Evolutionary conservation across 1,284 basidiomycete species (phyloP).

Genomic region (Cutaneotrichosporon mucoides): DNA sequence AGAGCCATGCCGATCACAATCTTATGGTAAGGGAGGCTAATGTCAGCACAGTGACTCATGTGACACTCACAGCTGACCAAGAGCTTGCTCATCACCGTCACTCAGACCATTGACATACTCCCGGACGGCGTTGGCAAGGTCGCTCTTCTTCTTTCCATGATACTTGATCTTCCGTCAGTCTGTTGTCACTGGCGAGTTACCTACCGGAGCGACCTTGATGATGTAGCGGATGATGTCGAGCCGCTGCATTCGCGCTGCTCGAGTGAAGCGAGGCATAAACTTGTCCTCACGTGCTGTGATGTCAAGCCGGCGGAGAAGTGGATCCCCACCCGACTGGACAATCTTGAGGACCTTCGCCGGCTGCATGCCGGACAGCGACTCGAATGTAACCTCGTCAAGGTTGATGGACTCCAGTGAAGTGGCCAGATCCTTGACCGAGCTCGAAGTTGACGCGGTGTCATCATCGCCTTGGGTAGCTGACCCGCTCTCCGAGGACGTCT

Average conservation of each 20-base stretch:
- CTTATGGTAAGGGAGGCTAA: slow-evolving; percentile 9
- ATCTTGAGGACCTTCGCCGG: slow-evolving; percentile 2
- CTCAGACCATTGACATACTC: slow-evolving; percentile 12
- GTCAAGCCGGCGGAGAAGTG: neutral
- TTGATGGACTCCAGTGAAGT: neutral
- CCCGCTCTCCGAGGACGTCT: neutral
- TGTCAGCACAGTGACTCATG: neutral
- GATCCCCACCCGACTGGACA: neutral
- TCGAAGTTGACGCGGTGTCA: neutral
- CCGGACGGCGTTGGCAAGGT: slow-evolving; percentile 5
- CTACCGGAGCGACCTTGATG: slow-evolving; percentile 1
- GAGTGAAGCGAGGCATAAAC: neutral
- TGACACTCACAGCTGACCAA: slow-evolving; percentile 9
- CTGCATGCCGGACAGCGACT: neutral
- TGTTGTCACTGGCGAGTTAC: neutral
- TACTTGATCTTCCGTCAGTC: slow-evolving; percentile 2
- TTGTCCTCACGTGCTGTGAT: neutral
- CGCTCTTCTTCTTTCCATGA: slow-evolving; percentile 2
- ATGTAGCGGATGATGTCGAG: slow-evolving; percentile 8
- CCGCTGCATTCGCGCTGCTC: neutral
- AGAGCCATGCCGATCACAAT: slow-evolving; percentile 8
- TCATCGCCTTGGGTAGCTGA: neutral
- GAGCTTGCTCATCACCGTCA: slow-evolving; percentile 9
- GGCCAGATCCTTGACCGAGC: neutral
- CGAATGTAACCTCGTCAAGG: slow-evolving; percentile 7